Conservation (phyloP, 495 filamentous ascomycete species). For the Talaromyces stipitatus region DNA sequence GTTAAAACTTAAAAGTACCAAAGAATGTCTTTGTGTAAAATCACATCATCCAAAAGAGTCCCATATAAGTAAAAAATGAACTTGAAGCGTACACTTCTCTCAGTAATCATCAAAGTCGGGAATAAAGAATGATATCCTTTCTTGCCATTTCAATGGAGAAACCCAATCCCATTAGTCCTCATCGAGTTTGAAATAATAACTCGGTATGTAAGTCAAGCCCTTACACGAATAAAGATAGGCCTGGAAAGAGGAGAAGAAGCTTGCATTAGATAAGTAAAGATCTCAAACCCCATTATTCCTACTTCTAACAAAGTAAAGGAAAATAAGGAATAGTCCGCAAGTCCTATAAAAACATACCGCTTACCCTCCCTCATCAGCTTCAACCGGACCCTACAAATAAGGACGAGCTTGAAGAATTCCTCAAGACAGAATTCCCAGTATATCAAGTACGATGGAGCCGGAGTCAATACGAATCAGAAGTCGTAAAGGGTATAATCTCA, state of each 20-base stretch:
- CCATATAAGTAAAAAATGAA: too few relatives aligned
- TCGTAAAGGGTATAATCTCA: neutral
- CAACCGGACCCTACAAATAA: neutral
- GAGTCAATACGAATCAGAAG: neutral
- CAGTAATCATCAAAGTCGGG: too few relatives aligned
- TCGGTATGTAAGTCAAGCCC: neutral
- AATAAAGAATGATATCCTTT: neutral
- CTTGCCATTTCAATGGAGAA: neutral
- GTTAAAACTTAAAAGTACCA: too few relatives aligned
- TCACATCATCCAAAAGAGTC: too few relatives aligned
- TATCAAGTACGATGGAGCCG: neutral
- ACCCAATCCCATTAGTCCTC: neutral
- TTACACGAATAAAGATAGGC: neutral
- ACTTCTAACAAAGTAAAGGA: neutral
- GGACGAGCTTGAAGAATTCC: conserved; percentile 1
- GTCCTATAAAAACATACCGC: neutral
- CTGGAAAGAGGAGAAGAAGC: neutral
- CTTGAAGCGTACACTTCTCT: too few relatives aligned
- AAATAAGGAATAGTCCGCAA: neutral
- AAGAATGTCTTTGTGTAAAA: too few relatives aligned
- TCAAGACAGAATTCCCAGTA: neutral
- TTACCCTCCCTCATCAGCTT: neutral
- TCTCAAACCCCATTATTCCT: neutral
- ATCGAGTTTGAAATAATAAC: neutral
- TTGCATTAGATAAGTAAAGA: neutral